phyloP scores from a whole-genome alignment of 345 rosid genomes.

The Heritiera fomes region DNA sequence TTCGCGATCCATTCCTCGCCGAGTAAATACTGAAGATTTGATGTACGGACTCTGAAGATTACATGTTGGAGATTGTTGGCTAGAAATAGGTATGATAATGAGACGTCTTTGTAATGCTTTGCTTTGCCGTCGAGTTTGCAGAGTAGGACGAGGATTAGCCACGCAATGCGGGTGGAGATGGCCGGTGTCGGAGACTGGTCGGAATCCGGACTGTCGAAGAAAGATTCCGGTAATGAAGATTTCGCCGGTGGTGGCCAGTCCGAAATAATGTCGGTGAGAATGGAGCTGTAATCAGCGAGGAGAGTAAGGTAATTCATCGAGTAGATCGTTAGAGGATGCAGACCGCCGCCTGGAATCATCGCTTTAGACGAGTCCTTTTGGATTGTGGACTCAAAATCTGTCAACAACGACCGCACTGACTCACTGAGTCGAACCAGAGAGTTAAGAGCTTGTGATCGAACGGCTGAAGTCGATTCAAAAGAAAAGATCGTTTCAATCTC shows the following conservation, averaged over 20 bases:
- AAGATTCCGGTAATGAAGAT: conserved; percentile 42
- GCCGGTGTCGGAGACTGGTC: conserved; percentile 35
- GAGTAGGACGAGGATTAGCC: conserved; percentile 60
- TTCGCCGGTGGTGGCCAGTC: conserved; percentile 42
- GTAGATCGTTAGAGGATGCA: conserved; percentile 52
- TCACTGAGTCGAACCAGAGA: conserved; percentile 54
- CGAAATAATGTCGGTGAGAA: conserved; percentile 41
- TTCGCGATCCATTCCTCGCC: conserved; percentile 65
- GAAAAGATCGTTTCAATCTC: conserved; percentile 57
- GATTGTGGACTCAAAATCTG: conserved; percentile 50
- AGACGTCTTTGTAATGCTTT: conserved; percentile 51
- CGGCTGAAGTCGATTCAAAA: conserved; percentile 38
- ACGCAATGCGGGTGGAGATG: conserved; percentile 47
- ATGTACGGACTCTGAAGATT: conserved; percentile 43
- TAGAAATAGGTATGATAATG: conserved; percentile 60
- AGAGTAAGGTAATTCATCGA: conserved; percentile 53
- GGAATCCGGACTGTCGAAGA: conserved; percentile 32
- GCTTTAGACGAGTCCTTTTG: conserved; percentile 55
- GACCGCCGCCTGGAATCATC: conserved; percentile 45
- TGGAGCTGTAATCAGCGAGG: conserved; percentile 53
- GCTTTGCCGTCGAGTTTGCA: conserved; percentile 71
- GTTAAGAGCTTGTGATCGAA: conserved; percentile 49
- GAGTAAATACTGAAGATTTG: conserved; percentile 46
- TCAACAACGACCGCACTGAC: conserved; percentile 36
- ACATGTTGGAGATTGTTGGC: conserved; percentile 72